Percentiles rank a stretch among this genome's conserved stretches.
Conservation (phyloP, 2,329 filamentous ascomycete species). For the Dactylonectria macrodidyma region DNA sequence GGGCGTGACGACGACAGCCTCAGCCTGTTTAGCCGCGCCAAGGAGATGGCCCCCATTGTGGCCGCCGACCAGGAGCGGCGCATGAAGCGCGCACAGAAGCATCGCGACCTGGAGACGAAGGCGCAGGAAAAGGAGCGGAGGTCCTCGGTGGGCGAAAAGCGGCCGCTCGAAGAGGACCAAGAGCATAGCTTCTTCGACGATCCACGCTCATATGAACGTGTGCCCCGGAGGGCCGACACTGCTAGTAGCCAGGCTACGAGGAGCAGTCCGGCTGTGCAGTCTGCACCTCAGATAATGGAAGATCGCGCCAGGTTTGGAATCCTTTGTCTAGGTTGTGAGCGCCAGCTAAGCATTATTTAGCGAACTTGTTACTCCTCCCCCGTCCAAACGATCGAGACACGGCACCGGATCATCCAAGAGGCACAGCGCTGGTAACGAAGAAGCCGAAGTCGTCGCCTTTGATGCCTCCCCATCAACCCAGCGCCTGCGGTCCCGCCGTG, state of each 20-base stretch:
- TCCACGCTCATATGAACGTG: not conserved
- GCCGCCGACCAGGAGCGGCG: conserved; percentile 57
- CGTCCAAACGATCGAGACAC: conserved; percentile 56
- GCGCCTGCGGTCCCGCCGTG: conserved; percentile 27
- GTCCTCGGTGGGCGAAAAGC: conserved; percentile 39
- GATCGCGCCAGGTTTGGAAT: conserved; percentile 43
- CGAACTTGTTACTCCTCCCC: conserved; percentile 54
- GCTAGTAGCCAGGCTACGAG: conserved; percentile 20
- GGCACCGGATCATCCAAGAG: conserved; percentile 41
- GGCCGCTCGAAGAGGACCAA: conserved; percentile 37
- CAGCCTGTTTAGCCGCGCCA: conserved; percentile 65
- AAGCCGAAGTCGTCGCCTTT: conserved; percentile 24
- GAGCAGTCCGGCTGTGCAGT: conserved; percentile 10
- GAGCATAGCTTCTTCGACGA: conserved; percentile 10
- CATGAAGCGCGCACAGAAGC: conserved; percentile 45
- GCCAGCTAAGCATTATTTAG: conserved; percentile 43
- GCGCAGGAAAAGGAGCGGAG: conserved; percentile 34
- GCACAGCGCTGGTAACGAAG: conserved; percentile 32
- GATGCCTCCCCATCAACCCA: conserved; percentile 45
- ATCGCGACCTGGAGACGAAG: conserved; percentile 39
- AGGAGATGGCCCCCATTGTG: conserved; percentile 63
- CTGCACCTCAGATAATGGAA: conserved; percentile 25
- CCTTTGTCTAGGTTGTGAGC: not conserved
- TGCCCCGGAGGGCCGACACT: not conserved
- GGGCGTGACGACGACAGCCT: conserved; percentile 55